Evolutionary conservation across 495 filamentous ascomycete genomes (phyloP).

Genomic region (Oidiodendron maius): DNA sequence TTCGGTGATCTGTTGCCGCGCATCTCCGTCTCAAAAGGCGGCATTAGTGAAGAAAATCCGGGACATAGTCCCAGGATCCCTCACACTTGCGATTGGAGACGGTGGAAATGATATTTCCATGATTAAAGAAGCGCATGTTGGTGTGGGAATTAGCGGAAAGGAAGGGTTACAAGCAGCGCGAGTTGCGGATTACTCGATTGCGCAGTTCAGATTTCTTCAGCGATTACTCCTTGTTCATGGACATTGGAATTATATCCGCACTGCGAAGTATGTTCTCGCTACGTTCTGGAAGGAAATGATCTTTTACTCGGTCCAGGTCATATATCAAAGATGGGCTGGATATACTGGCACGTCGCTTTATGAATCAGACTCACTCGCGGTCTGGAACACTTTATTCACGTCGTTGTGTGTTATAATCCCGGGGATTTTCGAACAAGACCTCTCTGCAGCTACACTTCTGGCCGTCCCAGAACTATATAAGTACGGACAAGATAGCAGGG

Average conservation of each 20-base stretch:
- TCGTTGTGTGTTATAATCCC: slow-evolving; percentile 80
- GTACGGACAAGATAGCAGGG: slow-evolving; percentile 69
- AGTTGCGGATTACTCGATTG: slow-evolving; percentile 85
- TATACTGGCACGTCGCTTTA: slow-evolving; percentile 89
- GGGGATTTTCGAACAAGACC: slow-evolving; percentile 83
- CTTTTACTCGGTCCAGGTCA: slow-evolving; percentile 82
- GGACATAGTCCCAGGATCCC: slow-evolving; percentile 55
- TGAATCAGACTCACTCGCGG: slow-evolving; percentile 76
- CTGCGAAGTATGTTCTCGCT: slow-evolving; percentile 77
- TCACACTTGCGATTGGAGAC: slow-evolving; percentile 90
- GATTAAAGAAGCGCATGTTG: slow-evolving; percentile 92
- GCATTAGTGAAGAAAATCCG: slow-evolving; percentile 74
- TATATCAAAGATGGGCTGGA: slow-evolving; percentile 78
- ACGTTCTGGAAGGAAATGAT: slow-evolving; percentile 83
- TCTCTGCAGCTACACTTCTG: slow-evolving; percentile 70
- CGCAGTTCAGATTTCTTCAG: slow-evolving; percentile 86
- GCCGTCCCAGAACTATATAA: slow-evolving; percentile 87
- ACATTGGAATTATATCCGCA: slow-evolving; percentile 90
- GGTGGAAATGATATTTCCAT: slow-evolving; percentile 95
- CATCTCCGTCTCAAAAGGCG: slow-evolving; percentile 83
- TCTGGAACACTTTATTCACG: slow-evolving; percentile 91
- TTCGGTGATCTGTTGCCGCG: slow-evolving; percentile 87
- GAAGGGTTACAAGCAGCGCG: slow-evolving; percentile 89
- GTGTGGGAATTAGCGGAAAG: slow-evolving; percentile 87
- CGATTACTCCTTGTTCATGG: slow-evolving; percentile 88